A percentile compares a stretch with the other conserved stretches of the same genome.
These are phyloP conservation scores for Podila horticola DNA, from an alignment of 192 early-diverging fungal species.

Conservation along the genomic window DNA sequence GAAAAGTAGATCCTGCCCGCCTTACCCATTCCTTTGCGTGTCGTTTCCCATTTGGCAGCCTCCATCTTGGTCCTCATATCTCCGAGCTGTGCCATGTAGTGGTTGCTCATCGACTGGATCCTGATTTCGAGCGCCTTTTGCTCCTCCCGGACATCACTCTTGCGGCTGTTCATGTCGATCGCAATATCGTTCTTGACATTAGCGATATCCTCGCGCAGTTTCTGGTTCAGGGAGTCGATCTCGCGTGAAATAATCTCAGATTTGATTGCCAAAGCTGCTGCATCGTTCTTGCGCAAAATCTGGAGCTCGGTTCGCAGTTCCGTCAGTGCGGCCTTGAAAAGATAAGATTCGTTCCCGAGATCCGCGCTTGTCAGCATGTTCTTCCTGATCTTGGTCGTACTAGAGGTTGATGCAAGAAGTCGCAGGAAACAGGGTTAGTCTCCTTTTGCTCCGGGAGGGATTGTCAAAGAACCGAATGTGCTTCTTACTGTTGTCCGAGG, in stretches of 20 bases:
- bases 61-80: conserved; percentile 91
- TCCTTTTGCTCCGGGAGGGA: neutral
- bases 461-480: conserved; percentile 1
- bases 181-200: conserved; percentile 86
- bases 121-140: conserved; percentile 81
- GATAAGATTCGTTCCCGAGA: conserved; percentile 86
- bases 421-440: no score
- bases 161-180: conserved; percentile 92
- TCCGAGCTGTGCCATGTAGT: conserved; percentile 82
- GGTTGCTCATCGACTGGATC: conserved; percentile 88
- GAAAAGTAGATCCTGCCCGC: neutral
- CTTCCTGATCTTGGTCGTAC: conserved; percentile 58
- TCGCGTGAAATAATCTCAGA: conserved; percentile 79
- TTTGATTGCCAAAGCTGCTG: conserved; percentile 77
- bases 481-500: conserved; percentile 67
- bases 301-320: conserved; percentile 84
- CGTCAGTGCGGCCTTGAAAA: conserved; percentile 84
- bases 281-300: conserved; percentile 81
- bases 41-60: conserved; percentile 87
- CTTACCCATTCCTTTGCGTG: conserved; percentile 76
- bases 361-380: conserved; percentile 77
- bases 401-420: conserved; percentile 1
- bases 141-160: conserved; percentile 81
- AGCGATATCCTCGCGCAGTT: conserved; percentile 79
- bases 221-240: conserved; percentile 79